A percentile compares a stretch with the other conserved stretches of the same genome.
Conservation (phyloP, 495 filamentous ascomycete genomes). For the Penicillium macrosclerotiorum region DNA sequence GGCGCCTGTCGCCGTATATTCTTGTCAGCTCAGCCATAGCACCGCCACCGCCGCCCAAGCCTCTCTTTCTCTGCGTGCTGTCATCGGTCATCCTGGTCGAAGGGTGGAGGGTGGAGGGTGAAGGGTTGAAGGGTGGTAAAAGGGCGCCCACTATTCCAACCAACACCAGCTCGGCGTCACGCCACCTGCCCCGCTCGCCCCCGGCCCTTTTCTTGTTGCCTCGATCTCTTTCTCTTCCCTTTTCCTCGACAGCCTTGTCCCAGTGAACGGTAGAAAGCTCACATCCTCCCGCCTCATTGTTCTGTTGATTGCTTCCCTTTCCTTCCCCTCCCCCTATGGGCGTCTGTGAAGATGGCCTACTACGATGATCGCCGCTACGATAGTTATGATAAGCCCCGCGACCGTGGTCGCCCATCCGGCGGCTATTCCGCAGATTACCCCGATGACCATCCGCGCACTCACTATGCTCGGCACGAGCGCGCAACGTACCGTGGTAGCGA, state of each 20-base stretch:
- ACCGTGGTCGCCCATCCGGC: conserved; percentile 31
- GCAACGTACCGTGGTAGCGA: conserved; percentile 56
- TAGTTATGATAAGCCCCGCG: conserved; percentile 26
- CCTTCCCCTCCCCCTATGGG: conserved; percentile 1
- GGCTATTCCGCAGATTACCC: conserved; percentile 35
- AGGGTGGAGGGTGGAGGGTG: too few species aligned
- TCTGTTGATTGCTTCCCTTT: conserved; percentile 1
- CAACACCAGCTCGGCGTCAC: conserved; percentile 28
- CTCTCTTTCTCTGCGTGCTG: conserved; percentile 12
- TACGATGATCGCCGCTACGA: conserved; percentile 38
- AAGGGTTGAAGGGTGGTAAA: too few species aligned
- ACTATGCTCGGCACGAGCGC: conserved; percentile 18
- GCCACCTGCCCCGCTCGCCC: conserved; percentile 27
- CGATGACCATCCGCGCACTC: conserved; percentile 19
- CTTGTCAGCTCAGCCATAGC: too few species aligned
- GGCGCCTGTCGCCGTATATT: too few species aligned
- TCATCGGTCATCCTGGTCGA: too few species aligned
- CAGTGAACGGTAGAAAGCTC: conserved; percentile 16
- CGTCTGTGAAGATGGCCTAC: conserved; percentile 38
- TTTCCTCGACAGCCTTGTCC: conserved; percentile 11
- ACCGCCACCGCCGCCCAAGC: too few species aligned
- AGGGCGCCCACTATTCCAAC: conserved; percentile 1
- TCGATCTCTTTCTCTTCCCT: conserved; percentile 6
- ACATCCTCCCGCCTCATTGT: conserved; percentile 11
- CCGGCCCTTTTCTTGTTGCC: conserved; percentile 6